Percentiles rank a stretch among this genome's conserved stretches.
phyloP scores from a whole-genome alignment of 495 filamentous ascomycete species.

The Lophiostoma macrostomum region DNA sequence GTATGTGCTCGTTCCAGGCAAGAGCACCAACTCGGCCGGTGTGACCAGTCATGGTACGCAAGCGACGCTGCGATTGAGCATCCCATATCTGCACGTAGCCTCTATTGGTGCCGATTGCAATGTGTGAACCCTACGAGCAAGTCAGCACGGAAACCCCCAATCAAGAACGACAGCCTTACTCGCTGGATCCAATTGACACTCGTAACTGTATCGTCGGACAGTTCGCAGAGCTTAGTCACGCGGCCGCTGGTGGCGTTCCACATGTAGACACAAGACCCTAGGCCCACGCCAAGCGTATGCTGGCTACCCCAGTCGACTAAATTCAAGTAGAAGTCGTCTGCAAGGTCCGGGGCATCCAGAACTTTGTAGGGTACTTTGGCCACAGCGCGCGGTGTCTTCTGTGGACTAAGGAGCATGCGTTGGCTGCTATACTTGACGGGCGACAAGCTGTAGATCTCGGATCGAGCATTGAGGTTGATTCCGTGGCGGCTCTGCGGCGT shows the following conservation, averaged over 20 bases:
- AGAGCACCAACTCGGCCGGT: constrained; percentile 85
- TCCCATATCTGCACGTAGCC: constrained; percentile 98
- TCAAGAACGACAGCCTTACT: constrained; percentile 44
- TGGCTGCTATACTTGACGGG: constrained; percentile 88
- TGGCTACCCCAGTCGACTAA: constrained; percentile 97
- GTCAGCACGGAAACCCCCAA: too few species aligned
- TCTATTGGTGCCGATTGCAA: constrained; percentile 90
- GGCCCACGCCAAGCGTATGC: constrained; percentile 86
- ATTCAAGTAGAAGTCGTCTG: constrained; percentile 97
- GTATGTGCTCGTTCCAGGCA: constrained; percentile 96
- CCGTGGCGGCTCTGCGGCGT: constrained; percentile 85
- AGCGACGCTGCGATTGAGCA: constrained; percentile 73
- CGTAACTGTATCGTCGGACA: constrained; percentile 90
- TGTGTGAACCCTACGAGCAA: constrained; percentile 89
- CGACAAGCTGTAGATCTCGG: constrained; percentile 90
- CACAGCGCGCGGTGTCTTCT: constrained; percentile 82
- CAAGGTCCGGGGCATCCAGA: constrained; percentile 89
- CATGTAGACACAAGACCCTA: constrained; percentile 96
- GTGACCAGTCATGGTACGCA: constrained; percentile 95
- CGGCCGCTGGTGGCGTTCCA: constrained; percentile 87
- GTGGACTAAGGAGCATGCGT: constrained; percentile 82
- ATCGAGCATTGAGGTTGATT: constrained; percentile 77
- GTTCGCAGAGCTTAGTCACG: constrained; percentile 88
- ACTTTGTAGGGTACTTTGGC: constrained; percentile 98
- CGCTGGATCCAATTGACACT: constrained; percentile 97